These are phyloP conservation scores for Coccomyxa sp. DNA, from an alignment of 139 green algal species.

Conservation along the genomic window DNA sequence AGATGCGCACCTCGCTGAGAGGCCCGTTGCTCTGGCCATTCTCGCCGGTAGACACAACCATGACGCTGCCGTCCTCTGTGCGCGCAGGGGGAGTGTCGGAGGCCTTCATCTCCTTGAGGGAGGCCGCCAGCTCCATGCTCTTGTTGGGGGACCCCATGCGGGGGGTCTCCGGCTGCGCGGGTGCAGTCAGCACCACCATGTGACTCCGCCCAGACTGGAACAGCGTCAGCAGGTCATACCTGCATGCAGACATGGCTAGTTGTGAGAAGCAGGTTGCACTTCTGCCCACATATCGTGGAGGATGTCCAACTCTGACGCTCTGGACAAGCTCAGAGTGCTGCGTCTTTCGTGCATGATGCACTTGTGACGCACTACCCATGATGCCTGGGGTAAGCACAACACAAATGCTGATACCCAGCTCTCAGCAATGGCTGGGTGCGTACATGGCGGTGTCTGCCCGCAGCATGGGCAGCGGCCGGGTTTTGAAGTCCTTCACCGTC, in stretches of 20 bases:
- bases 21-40: too few species aligned
- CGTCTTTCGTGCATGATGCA: too few species aligned
- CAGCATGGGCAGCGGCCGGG: constrained; percentile 39
- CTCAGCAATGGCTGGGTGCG: constrained; percentile 44
- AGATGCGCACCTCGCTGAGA: too few species aligned
- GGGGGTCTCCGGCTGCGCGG: constrained; percentile 9
- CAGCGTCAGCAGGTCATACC: constrained; percentile 89
- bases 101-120: not conserved
- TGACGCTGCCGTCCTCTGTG: not conserved
- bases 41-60: too few species aligned
- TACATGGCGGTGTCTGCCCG: constrained; percentile 57
- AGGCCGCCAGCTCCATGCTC: not conserved
- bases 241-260: too few species aligned
- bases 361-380: too few species aligned
- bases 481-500: constrained; percentile 18
- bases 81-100: not conserved
- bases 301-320: too few species aligned
- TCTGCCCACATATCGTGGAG: too few species aligned
- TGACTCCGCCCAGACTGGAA: constrained; percentile 87
- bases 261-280: too few species aligned
- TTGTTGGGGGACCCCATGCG: not conserved
- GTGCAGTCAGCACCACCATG: constrained; percentile 81
- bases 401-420: too few species aligned
- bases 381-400: too few species aligned
- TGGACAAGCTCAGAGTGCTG: too few species aligned